Evolutionary conservation across 2,329 filamentous ascomycete genomes (phyloP).

Genomic region (Penicillium oxalicum): DNA sequence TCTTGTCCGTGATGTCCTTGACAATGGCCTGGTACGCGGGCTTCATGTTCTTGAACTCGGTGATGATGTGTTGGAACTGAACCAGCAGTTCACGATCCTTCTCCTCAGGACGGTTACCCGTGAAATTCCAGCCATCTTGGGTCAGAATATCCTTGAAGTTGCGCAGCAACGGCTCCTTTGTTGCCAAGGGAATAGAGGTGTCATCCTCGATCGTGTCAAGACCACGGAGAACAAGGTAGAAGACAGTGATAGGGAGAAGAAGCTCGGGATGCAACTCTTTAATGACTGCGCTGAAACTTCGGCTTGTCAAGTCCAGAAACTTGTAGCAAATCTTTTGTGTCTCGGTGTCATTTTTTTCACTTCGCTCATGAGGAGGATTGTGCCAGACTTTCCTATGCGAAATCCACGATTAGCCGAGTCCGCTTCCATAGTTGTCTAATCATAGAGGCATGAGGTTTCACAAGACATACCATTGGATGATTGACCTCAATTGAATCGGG

Average conservation of each 20-base stretch:
- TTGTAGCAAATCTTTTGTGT: slow-evolving; percentile 78
- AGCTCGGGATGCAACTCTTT: slow-evolving; percentile 93
- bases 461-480: slow-evolving; percentile 73
- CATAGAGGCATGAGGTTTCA: neutral
- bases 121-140: slow-evolving; percentile 83
- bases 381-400: slow-evolving; percentile 84
- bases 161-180: slow-evolving; percentile 80
- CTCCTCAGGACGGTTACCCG: slow-evolving; percentile 78
- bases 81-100: slow-evolving; percentile 91
- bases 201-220: slow-evolving; percentile 99
- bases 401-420: slow-evolving; percentile 7
- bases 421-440: slow-evolving; percentile 9
- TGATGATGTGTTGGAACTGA: slow-evolving; percentile 80
- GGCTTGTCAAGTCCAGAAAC: slow-evolving; percentile 79
- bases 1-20: slow-evolving; percentile 84
- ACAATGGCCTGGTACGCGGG: slow-evolving; percentile 78
- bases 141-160: slow-evolving; percentile 74
- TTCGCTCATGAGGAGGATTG: slow-evolving; percentile 80
- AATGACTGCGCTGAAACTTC: slow-evolving; percentile 89
- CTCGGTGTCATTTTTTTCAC: slow-evolving; percentile 66
- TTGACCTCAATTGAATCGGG: slow-evolving; percentile 69
- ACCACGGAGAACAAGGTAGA: slow-evolving; percentile 87
- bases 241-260: slow-evolving; percentile 78
- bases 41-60: slow-evolving; percentile 85
- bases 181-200: slow-evolving; percentile 76